Percentiles rank a stretch among this genome's conserved stretches.
phyloP scores from a whole-genome alignment of 2,329 filamentous ascomycete species.

The Ophiostoma piceae region DNA sequence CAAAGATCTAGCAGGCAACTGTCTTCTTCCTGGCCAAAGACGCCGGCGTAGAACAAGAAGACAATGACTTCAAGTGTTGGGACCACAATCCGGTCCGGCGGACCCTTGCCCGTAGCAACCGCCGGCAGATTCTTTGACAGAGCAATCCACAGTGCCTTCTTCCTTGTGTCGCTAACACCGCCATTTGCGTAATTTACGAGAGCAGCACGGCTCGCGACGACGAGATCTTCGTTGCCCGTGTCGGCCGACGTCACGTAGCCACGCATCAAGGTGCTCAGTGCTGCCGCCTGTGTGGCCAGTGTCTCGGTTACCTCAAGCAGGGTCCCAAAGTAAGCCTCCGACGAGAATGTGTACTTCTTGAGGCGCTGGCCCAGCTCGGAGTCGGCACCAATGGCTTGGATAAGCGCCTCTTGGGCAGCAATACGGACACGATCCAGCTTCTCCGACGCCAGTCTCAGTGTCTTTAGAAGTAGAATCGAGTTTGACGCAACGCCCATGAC shows the following conservation, averaged over 20 bases:
- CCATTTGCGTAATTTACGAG: constrained; percentile 45
- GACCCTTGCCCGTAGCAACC: constrained; percentile 32
- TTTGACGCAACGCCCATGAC: constrained; percentile 41
- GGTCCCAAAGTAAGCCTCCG: constrained; percentile 52
- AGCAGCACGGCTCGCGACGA: constrained; percentile 62
- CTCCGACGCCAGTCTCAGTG: constrained; percentile 71
- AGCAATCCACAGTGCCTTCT: constrained; percentile 32
- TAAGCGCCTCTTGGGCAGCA: constrained; percentile 54
- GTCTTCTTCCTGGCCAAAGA: constrained; percentile 32
- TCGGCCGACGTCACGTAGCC: constrained; percentile 70
- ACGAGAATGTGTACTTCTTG: constrained; percentile 48
- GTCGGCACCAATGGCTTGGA: constrained; percentile 33
- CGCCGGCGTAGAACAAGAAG: constrained; percentile 65
- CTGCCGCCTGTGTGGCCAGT: constrained; percentile 27
- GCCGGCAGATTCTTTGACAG: constrained; percentile 50
- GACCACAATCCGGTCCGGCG: constrained; percentile 65
- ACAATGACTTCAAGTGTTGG: constrained; percentile 71
- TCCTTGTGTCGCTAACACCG: constrained; percentile 30
- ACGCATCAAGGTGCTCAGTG: constrained; percentile 51
- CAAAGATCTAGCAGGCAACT: constrained; percentile 47
- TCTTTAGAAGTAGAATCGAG: constrained; percentile 43
- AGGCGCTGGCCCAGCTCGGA: constrained; percentile 31
- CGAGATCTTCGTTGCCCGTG: constrained; percentile 69
- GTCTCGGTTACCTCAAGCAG: constrained; percentile 45
- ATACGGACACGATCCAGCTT: constrained; percentile 83